phyloP scores from a whole-genome alignment of 2,329 filamentous ascomycete genomes.

The Aspergillus sp. region DNA sequence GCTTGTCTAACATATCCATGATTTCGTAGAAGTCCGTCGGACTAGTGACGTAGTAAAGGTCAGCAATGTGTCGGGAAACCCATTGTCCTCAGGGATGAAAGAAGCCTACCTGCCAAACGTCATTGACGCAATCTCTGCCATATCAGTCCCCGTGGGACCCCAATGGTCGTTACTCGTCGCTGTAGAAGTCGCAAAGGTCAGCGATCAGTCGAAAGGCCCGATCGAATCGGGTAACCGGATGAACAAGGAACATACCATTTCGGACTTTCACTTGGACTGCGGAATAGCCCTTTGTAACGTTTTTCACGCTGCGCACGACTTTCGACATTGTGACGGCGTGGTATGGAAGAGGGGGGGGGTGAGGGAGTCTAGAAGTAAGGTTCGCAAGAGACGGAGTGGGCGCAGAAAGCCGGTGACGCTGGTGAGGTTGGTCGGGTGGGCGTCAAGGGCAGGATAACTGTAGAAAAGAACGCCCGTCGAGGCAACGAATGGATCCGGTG shows the following conservation, averaged over 20 bases:
- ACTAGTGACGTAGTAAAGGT: slow-evolving; percentile 48
- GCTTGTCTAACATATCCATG: slow-evolving; percentile 99
- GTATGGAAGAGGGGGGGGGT: neutral
- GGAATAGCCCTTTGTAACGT: slow-evolving; percentile 98
- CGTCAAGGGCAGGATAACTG: neutral
- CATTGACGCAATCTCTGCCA: slow-evolving; percentile 97
- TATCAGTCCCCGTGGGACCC: slow-evolving; percentile 96
- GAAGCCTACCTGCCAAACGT: slow-evolving; percentile 88
- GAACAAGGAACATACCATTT: slow-evolving; percentile 69
- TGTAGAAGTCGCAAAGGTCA: slow-evolving; percentile 40
- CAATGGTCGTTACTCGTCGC: slow-evolving; percentile 98
- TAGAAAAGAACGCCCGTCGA: neutral
- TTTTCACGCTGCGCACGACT: slow-evolving; percentile 96
- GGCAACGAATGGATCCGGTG: neutral
- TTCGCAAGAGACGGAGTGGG: slow-evolving; percentile 1
- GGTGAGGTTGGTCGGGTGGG: neutral
- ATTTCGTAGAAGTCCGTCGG: slow-evolving; percentile 99
- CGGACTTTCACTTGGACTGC: slow-evolving; percentile 95
- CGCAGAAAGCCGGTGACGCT: slow-evolving; percentile 4
- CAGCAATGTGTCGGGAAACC: neutral
- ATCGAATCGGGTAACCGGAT: slow-evolving; percentile 1
- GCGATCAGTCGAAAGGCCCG: neutral
- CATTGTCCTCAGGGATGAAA: neutral
- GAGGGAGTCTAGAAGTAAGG: neutral
- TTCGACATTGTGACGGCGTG: slow-evolving; percentile 71